Conservation (phyloP, 306 rosid species). For the Inga leiocalycina region DNA sequence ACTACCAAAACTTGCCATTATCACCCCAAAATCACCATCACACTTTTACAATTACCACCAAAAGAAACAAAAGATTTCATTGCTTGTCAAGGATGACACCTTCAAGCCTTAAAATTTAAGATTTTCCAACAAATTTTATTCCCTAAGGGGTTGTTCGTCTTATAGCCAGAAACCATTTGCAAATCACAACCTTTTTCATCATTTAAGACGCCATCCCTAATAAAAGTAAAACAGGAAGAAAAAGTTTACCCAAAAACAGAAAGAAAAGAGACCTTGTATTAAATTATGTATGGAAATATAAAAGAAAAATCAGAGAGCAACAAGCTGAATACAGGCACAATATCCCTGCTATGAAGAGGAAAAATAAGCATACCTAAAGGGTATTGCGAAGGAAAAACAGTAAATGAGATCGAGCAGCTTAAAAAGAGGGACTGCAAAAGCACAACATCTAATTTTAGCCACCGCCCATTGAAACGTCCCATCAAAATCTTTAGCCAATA, state of each 20-base stretch:
- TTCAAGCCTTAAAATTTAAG: neutral
- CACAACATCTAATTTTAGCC: neutral
- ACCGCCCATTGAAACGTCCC: neutral
- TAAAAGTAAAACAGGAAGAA: no score
- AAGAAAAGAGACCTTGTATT: no score
- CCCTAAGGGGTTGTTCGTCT: neutral
- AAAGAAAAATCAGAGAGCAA: neutral
- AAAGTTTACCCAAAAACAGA: no score
- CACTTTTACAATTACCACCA: neutral
- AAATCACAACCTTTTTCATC: neutral
- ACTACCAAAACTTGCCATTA: neutral
- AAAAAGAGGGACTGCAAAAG: neutral
- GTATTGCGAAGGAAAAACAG: neutral
- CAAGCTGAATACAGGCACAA: neutral
- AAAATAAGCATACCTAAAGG: neutral
- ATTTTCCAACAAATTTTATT: constrained; percentile 1
- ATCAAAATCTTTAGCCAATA: neutral
- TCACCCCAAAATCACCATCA: neutral
- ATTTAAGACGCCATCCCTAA: neutral
- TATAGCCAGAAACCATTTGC: neutral
- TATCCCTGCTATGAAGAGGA: neutral
- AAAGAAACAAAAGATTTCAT: neutral
- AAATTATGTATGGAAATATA: neutral
- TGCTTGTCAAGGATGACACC: neutral
- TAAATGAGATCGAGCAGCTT: neutral